Conservation (phyloP, 2,329 filamentous ascomycete species). For the Trichoderma atrobrunneum region DNA sequence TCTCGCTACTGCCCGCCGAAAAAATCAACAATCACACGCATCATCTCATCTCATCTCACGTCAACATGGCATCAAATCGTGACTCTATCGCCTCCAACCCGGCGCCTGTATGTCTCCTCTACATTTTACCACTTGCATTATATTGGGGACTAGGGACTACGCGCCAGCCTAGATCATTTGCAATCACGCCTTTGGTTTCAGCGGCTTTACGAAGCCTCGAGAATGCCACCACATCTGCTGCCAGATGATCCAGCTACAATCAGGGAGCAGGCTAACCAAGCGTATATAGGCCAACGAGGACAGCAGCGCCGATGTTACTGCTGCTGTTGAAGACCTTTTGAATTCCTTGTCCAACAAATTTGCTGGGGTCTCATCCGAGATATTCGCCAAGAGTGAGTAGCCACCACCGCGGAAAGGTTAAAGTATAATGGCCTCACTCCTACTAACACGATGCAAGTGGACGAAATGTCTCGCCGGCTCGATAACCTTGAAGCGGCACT, state of each 20-base stretch:
- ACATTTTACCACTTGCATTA: not conserved
- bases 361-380: slow-evolving; percentile 76
- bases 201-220: not conserved
- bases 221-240: not conserved
- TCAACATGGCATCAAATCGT: slow-evolving; percentile 19
- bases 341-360: slow-evolving; percentile 85
- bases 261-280: not conserved
- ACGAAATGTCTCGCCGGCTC: slow-evolving; percentile 84
- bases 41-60: not conserved
- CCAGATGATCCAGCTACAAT: not conserved
- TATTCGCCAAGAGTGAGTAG: slow-evolving; percentile 79
- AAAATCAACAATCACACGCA: not conserved
- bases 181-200: not conserved
- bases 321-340: slow-evolving; percentile 81
- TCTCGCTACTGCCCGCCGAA: not conserved
- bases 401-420: not conserved
- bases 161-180: not conserved
- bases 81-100: slow-evolving; percentile 18
- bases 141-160: not conserved
- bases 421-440: not conserved
- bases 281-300: slow-evolving; percentile 7
- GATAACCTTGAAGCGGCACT: slow-evolving; percentile 79
- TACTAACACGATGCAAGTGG: slow-evolving; percentile 59
- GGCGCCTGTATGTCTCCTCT: slow-evolving; percentile 12
- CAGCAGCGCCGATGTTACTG: slow-evolving; percentile 58